Base-by-base conservation (phyloP, 352 stramenopile genomes). In the Pythium periplocum region DNA sequence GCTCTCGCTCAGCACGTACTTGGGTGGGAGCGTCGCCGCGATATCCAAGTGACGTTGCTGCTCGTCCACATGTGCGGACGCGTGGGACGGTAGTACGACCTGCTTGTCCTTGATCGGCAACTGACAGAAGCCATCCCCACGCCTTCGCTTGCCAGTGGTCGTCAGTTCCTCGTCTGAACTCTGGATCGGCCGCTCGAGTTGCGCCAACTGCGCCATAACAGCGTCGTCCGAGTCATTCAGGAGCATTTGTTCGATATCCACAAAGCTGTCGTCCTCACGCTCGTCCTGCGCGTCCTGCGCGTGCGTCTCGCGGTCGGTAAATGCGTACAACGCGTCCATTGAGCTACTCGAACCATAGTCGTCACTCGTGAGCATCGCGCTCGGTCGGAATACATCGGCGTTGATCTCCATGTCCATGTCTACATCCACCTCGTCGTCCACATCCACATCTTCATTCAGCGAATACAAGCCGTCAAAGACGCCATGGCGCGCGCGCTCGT, bases 311-410 rank as follows among this genome's bases (percentile, higher is more conserved):
- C 8, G 8, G 17, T 48, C 43, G 8, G 1, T n/a, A 30, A 7
- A 7, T 11, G 9, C 26, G 43, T 6, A 9, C 10, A 71, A 57
- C 39, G 64, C 59, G 17, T 26, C 17, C 17, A 26, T 26, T 0
- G 17, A 0, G 26, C 44, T 59, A 17, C 10, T 36, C 43, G 45
- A 50, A 10, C 63, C 64, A 51, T 73, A 88, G 41, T 71, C 71
- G 34, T 83, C 73, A 2, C 53, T 42, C 44, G 83, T 75, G 2
- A 86, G 54, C 72, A 89, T 75, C 41, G 78, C 76, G 54, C 75
- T 86, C 3, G 81, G 81, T 0, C 78, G 69, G 55, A 87, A 88
- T 31, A 73, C 68, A 55, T 86, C 67, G 31, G 78, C 55, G 47
- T 87, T 72, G 48, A 45, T 37, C 2, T 58, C 52, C 31, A 85